Conservation (phyloP, 1,284 basidiomycete species). For the Pulveroboletus sp. region DNA sequence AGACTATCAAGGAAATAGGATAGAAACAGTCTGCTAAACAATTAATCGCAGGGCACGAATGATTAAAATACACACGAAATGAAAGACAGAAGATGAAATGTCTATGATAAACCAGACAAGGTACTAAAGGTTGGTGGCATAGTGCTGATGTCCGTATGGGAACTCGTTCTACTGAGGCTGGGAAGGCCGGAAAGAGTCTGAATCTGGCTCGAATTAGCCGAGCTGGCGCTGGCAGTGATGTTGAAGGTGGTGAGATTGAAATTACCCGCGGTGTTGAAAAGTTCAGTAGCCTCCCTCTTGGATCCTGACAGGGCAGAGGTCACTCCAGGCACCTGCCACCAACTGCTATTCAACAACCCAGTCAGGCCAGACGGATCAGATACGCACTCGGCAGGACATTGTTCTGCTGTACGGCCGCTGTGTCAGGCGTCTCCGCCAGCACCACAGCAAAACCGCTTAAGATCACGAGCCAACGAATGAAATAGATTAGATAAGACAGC, state of each 20-base stretch:
- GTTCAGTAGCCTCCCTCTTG: conserved; percentile 11
- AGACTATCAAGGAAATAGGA: background rate
- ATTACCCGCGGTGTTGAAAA: conserved; percentile 16
- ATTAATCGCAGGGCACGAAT: background rate
- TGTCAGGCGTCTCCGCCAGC: conserved; percentile 25
- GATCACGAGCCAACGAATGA: conserved; percentile 3
- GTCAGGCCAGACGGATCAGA: background rate
- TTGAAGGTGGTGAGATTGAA: conserved; percentile 18
- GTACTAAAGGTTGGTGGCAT: conserved; percentile 15
- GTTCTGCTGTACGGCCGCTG: conserved; percentile 19
- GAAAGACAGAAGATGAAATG: background rate
- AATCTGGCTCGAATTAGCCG: background rate
- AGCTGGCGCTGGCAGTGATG: background rate
- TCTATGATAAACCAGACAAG: conserved; percentile 6
- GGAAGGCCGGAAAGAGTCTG: conserved; percentile 4
- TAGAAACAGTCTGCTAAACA: background rate
- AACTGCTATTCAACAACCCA: background rate
- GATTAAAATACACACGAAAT: conserved; percentile 1
- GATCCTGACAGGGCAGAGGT: conserved; percentile 19
- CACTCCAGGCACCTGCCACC: conserved; percentile 16
- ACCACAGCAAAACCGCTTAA: conserved; percentile 31
- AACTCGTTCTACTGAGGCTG: conserved; percentile 3
- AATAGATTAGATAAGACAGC: background rate
- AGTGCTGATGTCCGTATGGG: conserved; percentile 14
- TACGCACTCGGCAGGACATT: conserved; percentile 20